Evolutionary conservation across 1,284 basidiomycete species (phyloP), one percentile per base, ranked within the genome.

Genomic region (Cryptococcus maquisensis): DNA sequence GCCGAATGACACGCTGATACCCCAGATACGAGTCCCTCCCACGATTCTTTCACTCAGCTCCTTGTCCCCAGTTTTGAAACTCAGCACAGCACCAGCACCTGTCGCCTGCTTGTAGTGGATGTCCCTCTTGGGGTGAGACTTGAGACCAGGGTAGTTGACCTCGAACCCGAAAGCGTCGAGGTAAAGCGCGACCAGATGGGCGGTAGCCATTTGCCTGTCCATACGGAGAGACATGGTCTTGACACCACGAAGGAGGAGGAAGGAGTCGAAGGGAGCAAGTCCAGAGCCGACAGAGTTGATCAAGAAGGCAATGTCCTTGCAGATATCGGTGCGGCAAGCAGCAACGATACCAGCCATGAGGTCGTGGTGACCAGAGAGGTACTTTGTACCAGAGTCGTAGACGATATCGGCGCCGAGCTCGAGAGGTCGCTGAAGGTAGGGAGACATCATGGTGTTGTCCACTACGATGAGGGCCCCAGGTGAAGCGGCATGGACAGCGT

Each of bases 381-480:
- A 99, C 77, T 99, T 99, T 40, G 96, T 98, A 10, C 86, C 96
- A 57, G 91, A 95, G 76, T 99, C 96, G 72, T 98, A 98, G 16
- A 97, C 94, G 49, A 98, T 85, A 71, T 99, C 96, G 45, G 88
- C 91, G 26, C 96, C 96, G 58, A 96, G 86, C 71, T 98, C 92
- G 49, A 98, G 83, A 2, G 96, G 96, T 52, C 94, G 81, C 77
- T 97, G 94, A 18, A 98, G 82, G 77, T 98, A 98, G 10, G 96
- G 96, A 68, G 93, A 97, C 94, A 98, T 97, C 96, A 98, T 98
- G 60, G 96, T 98, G 77, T 99, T 99, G 77, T 99, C 96, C 23
- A 94, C 91, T 28, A 97, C 90, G 58, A 97, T 79, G 65, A 95
- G 72, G 1, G 92, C 92, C 64, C 87, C 81, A 16, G 88, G 88